Evolutionary conservation across 768 basidiomycete genomes (phyloP), one percentile per base, ranked within the genome.

Genomic region (Auriscalpium vulgare): DNA sequence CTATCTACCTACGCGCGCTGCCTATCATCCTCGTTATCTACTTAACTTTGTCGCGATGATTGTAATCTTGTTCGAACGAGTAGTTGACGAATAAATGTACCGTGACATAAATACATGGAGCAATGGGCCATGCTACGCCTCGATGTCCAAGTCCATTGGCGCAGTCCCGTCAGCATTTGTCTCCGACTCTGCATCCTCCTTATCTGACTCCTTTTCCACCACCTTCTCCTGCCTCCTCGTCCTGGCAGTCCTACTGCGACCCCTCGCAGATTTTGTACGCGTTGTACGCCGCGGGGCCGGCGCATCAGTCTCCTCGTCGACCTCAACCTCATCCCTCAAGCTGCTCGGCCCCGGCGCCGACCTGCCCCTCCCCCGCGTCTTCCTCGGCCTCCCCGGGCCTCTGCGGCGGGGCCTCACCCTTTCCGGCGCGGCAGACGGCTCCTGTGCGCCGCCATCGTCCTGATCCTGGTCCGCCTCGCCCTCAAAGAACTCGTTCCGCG

Each of bases 401-500:
- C 8, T 40, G 37, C 13, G 36, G 37, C 13, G 36, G 40, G 14
- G 34, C 47, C 4, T 35, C 50, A 10, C 50, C 50, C 10, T 56
- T 45, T 6, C 17, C 29, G 2, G 34, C 66, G 17, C 72, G 68
- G 40, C 75, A 1, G 67, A 53, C 19, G 67, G 56, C 35, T 58
- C 55, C 5, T 60, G 61, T 29, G 4, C 29, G 4, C 29, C 29
- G 29, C 29, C 29, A 29, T 68, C 75, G 1, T 76, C 73, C 2
- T 61, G 69, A 8, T 73, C 64, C 47, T 63, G 63, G 38, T 77
- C 74, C 47, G 66, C 72, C 56, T 90, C 88, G 17, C 80, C 75
- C 47, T 89, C 88, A 65, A 78, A 93, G 59, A 76, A 88, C 60
- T 91, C 89, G 61, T 85, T 88, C 59, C 79, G 71, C 3, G 78